phyloP scores from a whole-genome alignment of 2,329 filamentous ascomycete species.

The Aquanectria penicillioides region DNA sequence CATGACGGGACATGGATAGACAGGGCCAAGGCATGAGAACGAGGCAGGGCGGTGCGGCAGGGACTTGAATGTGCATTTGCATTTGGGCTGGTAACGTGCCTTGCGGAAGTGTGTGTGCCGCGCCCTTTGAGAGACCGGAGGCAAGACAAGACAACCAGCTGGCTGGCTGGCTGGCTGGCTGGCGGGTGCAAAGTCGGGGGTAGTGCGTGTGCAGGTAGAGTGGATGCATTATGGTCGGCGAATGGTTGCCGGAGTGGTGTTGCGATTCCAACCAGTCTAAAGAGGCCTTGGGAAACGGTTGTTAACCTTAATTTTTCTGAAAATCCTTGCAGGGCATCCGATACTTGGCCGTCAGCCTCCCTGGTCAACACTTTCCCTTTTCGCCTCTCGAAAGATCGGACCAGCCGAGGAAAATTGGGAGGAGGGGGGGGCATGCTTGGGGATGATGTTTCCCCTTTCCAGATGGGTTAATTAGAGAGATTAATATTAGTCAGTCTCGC shows the following conservation, averaged over 20 bases:
- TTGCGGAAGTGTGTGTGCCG: neutral
- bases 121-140: slow-evolving; percentile 11
- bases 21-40: too few relatives aligned
- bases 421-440: too few relatives aligned
- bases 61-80: too few relatives aligned
- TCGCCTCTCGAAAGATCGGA: neutral
- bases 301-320: slow-evolving; percentile 16
- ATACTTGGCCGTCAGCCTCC: neutral
- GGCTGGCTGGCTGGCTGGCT: too few relatives aligned
- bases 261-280: neutral
- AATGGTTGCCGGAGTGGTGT: neutral
- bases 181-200: slow-evolving; percentile 6
- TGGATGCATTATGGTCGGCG: too few relatives aligned
- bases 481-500: too few relatives aligned
- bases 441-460: too few relatives aligned
- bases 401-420: neutral
- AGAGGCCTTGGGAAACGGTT: neutral
- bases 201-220: neutral
- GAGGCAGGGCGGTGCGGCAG: too few relatives aligned
- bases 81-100: neutral
- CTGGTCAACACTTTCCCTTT: neutral
- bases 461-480: too few relatives aligned
- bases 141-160: too few relatives aligned
- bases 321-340: slow-evolving; percentile 4
- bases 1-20: too few relatives aligned